A percentile compares a stretch with the other conserved stretches of the same genome.
phyloP scores from a whole-genome alignment of 345 rosid species.

The Chamaenerion angustifolium region DNA sequence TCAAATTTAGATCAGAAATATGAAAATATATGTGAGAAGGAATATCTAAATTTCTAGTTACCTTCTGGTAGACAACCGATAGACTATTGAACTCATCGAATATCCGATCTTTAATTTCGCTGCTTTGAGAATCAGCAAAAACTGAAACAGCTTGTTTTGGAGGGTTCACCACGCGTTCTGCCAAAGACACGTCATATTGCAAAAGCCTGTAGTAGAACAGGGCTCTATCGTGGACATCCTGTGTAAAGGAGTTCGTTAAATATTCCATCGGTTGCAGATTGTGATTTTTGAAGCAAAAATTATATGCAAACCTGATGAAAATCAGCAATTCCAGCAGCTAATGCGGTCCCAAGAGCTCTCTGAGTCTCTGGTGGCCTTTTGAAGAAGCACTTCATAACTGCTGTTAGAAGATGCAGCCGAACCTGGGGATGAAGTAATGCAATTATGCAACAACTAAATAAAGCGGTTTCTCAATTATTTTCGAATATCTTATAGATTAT shows the following conservation, averaged over 20 bases:
- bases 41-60: conserved; percentile 11
- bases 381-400: conserved; percentile 90
- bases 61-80: conserved; percentile 91
- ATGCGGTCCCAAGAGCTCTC: conserved; percentile 71
- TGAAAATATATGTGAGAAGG: no score
- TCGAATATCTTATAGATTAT: no score
- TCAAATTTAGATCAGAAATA: no score
- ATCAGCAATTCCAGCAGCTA: conserved; percentile 80
- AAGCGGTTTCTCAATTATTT: no score
- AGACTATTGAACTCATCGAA: conserved; percentile 95
- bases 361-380: conserved; percentile 96
- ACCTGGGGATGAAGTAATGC: conserved; percentile 38
- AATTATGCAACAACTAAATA: no score
- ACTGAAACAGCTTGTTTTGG: conserved; percentile 98
- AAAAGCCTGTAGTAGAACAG: conserved; percentile 91
- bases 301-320: conserved; percentile 58
- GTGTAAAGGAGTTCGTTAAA: conserved; percentile 7
- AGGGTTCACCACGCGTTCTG: conserved; percentile 80
- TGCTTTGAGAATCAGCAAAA: conserved; percentile 94
- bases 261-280: no score
- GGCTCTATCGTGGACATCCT: conserved; percentile 99
- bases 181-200: conserved; percentile 53
- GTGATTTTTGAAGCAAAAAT: neutral
- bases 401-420: conserved; percentile 90
- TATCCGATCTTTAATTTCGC: conserved; percentile 89